A percentile compares a stretch with the other conserved stretches of the same genome.
Conservation (phyloP, 2,329 filamentous ascomycete species). For the Exutisphaerella laricina region DNA sequence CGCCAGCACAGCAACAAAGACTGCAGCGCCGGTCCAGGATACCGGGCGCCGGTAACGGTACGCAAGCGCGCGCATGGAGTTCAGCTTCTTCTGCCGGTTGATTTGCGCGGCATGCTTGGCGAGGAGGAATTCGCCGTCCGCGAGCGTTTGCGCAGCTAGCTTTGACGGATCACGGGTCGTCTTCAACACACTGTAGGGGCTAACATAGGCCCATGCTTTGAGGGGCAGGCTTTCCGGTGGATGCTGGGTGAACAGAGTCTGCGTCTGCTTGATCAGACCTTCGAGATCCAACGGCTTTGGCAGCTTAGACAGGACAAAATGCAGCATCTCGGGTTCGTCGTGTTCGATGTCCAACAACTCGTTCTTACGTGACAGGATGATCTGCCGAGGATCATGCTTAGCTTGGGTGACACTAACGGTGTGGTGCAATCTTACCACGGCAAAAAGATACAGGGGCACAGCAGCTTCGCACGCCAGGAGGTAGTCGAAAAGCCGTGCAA, state of each 20-base stretch:
- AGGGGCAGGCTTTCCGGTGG: conserved; percentile 66
- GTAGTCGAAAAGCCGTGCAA: conserved; percentile 87
- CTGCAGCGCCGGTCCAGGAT: conserved; percentile 47
- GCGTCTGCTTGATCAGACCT: conserved; percentile 61
- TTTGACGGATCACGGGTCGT: conserved; percentile 58
- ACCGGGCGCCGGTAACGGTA: conserved; percentile 63
- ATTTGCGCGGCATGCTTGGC: conserved; percentile 66
- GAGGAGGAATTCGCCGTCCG: conserved; percentile 64
- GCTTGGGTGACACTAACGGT: not conserved
- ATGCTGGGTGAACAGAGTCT: conserved; percentile 56
- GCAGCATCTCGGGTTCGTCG: conserved; percentile 88
- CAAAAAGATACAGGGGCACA: conserved; percentile 86
- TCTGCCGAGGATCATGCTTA: conserved; percentile 40
- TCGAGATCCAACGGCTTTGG: conserved; percentile 78
- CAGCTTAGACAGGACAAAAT: conserved; percentile 79
- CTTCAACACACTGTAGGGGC: conserved; percentile 74
- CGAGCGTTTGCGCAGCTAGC: conserved; percentile 52
- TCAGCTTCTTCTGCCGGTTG: conserved; percentile 55
- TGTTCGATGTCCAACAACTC: conserved; percentile 79
- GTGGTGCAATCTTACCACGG: conserved; percentile 42
- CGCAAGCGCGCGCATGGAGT: conserved; percentile 40
- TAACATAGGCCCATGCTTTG: conserved; percentile 65
- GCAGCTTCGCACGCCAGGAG: conserved; percentile 82
- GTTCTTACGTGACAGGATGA: conserved; percentile 70
- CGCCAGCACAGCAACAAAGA: conserved; percentile 63